Conservation (phyloP, 495 filamentous ascomycete genomes). For the Hypoxylon subgilvum region DNA sequence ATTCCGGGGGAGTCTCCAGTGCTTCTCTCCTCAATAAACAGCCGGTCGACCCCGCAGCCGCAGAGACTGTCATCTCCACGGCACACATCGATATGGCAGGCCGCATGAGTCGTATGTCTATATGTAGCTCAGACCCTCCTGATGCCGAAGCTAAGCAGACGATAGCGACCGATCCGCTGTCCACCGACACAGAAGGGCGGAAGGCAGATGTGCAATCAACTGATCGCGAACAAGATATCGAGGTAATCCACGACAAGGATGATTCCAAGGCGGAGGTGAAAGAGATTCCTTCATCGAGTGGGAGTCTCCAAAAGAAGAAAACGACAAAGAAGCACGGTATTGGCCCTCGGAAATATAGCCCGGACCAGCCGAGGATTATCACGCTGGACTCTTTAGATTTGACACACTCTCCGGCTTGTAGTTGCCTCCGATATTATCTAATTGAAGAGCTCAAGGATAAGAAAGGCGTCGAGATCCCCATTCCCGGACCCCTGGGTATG, state of each 20-base stretch:
- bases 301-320: conserved; percentile 23
- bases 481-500: conserved; percentile 63
- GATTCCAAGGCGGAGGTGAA: conserved; percentile 15
- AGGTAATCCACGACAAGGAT: conserved; percentile 8
- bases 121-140: conserved; percentile 20
- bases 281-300: conserved; percentile 4
- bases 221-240: conserved; percentile 6
- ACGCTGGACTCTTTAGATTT: conserved; percentile 83
- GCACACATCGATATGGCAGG: conserved; percentile 22
- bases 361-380: conserved; percentile 70
- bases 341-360: conserved; percentile 44
- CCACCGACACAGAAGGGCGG: conserved; percentile 3
- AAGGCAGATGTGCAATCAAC: conserved; percentile 1
- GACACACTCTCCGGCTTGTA: conserved; percentile 65
- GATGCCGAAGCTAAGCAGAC: conserved; percentile 26
- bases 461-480: conserved; percentile 62
- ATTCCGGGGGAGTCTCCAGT: conserved; percentile 1
- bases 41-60: neutral
- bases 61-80: neutral
- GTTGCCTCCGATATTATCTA: conserved; percentile 77
- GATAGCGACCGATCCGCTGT: too few relatives aligned
- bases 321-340: conserved; percentile 29
- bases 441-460: conserved; percentile 73
- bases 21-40: neutral
- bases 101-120: conserved; percentile 37